Evolutionary conservation across 2,329 filamentous ascomycete genomes (phyloP), one percentile per base, ranked within the genome.

Genomic region (Trichoderma citrinoviride): DNA sequence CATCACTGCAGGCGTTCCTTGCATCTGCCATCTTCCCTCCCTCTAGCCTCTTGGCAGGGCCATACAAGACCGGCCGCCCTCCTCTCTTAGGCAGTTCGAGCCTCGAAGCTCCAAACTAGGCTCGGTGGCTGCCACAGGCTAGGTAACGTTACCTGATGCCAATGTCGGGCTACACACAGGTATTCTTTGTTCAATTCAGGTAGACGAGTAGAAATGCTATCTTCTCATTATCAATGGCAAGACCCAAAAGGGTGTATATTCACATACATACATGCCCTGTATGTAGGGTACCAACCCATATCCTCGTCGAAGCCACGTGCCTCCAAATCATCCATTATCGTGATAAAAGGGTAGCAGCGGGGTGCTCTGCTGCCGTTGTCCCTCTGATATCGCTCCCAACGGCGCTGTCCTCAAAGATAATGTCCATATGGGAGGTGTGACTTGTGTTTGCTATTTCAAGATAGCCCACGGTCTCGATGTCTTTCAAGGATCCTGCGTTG

Each of bases 11-110:
- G 23, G 37, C 49, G 58, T 62, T 62, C 58, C 58, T 62, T 40
- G 21, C 52, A 54, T 44, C 27, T 44, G 8, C 23, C 61, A 63
- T 41, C 2, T 37, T 14, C 33, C 29, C 19, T 27, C 33, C 37
- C 44, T 43, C 44, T 61, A 52, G 57, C 47, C n/a, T 61, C 56
- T 53, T 44, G 63, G 63, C 63, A 55, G 46, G n/a, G 27, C 63
- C 63, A 65, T 61, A 60, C 41, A 56, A 33, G n/a, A 41, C 41
- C 55, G 63, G 63, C 49, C 49, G 15, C 56, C 23, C 56, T 43
- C 23, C 63, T 65, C 37, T 61, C 63, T 65, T 65, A 61, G 63
- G 63, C 55, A 65, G 63, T 61, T 65, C 53, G 46, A 58, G 53
- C 62, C 53, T 65, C 33, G 55, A 40, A 53, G 47, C 19, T 62